Evolutionary conservation across 139 green algal species (phyloP).

Genomic region (Protoeuglena noctilucae): DNA sequence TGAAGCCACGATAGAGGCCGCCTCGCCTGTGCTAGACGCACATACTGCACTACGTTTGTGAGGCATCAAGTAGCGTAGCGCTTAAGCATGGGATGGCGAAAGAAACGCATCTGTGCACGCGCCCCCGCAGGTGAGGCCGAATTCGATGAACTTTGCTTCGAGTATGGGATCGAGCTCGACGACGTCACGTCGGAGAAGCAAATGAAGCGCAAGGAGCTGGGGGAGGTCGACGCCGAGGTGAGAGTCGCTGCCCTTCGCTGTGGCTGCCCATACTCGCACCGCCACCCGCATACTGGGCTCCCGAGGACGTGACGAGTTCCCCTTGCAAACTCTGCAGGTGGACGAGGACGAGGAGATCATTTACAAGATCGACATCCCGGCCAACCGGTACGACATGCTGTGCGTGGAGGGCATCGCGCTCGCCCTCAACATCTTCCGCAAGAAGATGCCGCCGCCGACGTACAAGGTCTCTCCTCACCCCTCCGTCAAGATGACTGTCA

Average conservation of each 20-base stretch:
- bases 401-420: constrained; percentile 92
- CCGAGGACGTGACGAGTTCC: no score
- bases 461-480: constrained; percentile 48
- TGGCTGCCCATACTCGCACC: no score
- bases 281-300: no score
- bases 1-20: no score
- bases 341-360: constrained; percentile 41
- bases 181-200: constrained; percentile 91
- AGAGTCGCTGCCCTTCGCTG: no score
- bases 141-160: constrained; percentile 96
- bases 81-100: no score
- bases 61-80: no score
- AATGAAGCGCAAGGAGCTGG: constrained; percentile 76
- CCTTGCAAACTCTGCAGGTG: no score
- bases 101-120: no score
- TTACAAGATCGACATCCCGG: constrained; percentile 99
- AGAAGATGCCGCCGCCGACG: constrained; percentile 25
- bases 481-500: constrained; percentile 47
- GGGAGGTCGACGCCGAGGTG: not conserved
- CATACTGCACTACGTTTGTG: no score
- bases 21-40: no score
- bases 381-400: constrained; percentile 98
- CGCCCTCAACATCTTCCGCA: constrained; percentile 88
- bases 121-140: constrained; percentile 72
- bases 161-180: constrained; percentile 97